phyloP scores from a whole-genome alignment of 371 early-diverging fungal genomes.

The Apophysomyces ossiformis region DNA sequence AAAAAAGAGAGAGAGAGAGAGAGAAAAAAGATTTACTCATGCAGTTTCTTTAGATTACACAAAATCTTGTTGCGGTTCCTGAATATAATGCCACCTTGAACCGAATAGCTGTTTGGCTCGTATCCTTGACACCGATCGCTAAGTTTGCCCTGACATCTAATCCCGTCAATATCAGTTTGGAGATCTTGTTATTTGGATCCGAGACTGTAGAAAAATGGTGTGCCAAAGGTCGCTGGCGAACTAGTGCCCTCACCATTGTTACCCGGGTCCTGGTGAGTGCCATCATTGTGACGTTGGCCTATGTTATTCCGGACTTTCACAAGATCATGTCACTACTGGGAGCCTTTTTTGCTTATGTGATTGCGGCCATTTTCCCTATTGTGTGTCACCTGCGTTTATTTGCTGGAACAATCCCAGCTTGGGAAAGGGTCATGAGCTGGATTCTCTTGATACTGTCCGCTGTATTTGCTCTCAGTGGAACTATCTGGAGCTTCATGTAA shows the following conservation, averaged over 20 bases:
- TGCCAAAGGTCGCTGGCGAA: conserved; percentile 28
- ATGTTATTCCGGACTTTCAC: conserved; percentile 64
- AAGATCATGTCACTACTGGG: conserved; percentile 69
- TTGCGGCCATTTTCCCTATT: conserved; percentile 65
- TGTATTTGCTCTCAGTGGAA: conserved; percentile 37
- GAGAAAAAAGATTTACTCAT: too few relatives aligned
- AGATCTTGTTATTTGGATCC: conserved; percentile 40
- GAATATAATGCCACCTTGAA: conserved; percentile 61
- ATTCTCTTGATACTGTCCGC: conserved; percentile 28
- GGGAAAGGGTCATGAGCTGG: conserved; percentile 20
- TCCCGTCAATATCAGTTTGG: conserved; percentile 65
- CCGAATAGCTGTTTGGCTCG: conserved; percentile 59
- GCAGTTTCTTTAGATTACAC: conserved; percentile 60
- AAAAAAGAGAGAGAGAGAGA: too few relatives aligned
- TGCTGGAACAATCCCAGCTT: conserved; percentile 21
- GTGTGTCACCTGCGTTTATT: conserved; percentile 55
- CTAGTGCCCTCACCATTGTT: conserved; percentile 21
- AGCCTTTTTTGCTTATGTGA: conserved; percentile 57
- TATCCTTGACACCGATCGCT: conserved; percentile 72
- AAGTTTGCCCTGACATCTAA: conserved; percentile 69
- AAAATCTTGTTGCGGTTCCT: conserved; percentile 66
- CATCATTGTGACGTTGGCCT: conserved; percentile 53
- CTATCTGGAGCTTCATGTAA: conserved; percentile 42
- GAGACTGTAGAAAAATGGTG: conserved; percentile 27
- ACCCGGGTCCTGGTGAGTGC: conserved; percentile 34